Base-by-base conservation (phyloP, 306 rosid species). In the Quercus rubra region DNA sequence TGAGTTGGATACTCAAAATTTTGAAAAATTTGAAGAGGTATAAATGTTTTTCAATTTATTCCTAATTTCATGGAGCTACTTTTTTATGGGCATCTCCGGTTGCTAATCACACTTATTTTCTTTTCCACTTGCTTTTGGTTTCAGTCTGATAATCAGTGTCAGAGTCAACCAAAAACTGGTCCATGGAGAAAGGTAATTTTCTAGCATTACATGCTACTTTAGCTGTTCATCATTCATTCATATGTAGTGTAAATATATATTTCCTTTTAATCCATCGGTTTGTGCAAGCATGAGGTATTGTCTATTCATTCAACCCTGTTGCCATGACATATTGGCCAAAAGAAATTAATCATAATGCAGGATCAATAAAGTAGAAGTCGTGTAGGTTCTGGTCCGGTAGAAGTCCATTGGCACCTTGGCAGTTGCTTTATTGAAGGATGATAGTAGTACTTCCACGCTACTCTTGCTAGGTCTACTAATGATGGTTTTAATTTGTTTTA, bases 11-110 rank as follows among this genome's bases (percentile, higher is more conserved):
- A 93, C 99, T 76, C 99, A 93, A 77, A 96, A 96, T 86, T 96
- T 96, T 80, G 99, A 96, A 73, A 91, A 93, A 89, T 96, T 96
- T 69, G 99, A 96, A 54, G 99, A 96, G 96, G 99, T 96, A 86
- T 72, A 31, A 82, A 71, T 72, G 70, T 23, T 64, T 55, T 54
- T 78, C 20, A 54, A 17, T 57, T 79, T 74, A 74, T 84, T 77
- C 18, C 74, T 54, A 38, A 74, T 68, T 79, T 72, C 69, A 73
- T 74, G 7, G 69, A 55, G 82, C 74, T 74, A 64, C 28, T 68
- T 58, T 28, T 74, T 31, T 57, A 71, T 17, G 46, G 83, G 72
- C 58, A 41, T 62, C 35, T 83, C 67, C 41, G 38, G 13, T 75
- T 81, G 33, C 78, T 83, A 58, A 70, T 38, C 10, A n/a, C 49